A percentile compares a stretch with the other conserved stretches of the same genome.
Conservation (phyloP, 2,329 filamentous ascomycete genomes). For the Cytospora mali region DNA sequence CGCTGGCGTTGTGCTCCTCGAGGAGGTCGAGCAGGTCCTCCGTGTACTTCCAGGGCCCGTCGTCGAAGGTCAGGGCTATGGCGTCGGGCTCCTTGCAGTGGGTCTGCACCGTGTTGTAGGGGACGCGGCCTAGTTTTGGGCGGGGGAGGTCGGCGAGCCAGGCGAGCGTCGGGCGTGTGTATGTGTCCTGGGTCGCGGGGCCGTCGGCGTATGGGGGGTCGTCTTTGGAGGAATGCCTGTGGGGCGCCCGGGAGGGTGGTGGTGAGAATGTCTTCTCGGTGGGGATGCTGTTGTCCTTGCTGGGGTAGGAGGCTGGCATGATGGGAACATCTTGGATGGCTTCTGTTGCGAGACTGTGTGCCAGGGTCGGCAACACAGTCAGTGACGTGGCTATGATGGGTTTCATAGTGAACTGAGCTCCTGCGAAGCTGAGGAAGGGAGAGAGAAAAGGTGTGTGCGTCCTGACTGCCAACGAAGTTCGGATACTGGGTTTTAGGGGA, state of each 20-base stretch:
- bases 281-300: background rate
- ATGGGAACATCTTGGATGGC: background rate
- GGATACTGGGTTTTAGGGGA: background rate
- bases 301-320: background rate
- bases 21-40: constrained; percentile 63
- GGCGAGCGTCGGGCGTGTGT: constrained; percentile 5
- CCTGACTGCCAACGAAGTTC: background rate
- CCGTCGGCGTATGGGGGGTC: background rate
- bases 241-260: background rate
- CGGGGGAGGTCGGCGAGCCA: constrained; percentile 47
- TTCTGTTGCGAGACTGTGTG: background rate
- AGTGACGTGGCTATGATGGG: background rate
- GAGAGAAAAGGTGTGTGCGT: background rate
- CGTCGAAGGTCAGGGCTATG: constrained; percentile 68
- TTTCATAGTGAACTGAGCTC: background rate
- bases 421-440: background rate
- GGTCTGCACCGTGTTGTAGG: constrained; percentile 61
- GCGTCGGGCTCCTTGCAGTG: constrained; percentile 58
- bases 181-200: background rate
- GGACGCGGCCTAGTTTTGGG: constrained; percentile 54
- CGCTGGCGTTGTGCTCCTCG: constrained; percentile 59
- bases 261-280: background rate
- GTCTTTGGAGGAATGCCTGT: background rate
- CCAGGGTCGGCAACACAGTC: constrained; percentile 1
- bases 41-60: constrained; percentile 66